These are phyloP conservation scores for Nicotiana tomentosiformis DNA, from an alignment of 257 asterid genomes.

Conservation along the genomic window DNA sequence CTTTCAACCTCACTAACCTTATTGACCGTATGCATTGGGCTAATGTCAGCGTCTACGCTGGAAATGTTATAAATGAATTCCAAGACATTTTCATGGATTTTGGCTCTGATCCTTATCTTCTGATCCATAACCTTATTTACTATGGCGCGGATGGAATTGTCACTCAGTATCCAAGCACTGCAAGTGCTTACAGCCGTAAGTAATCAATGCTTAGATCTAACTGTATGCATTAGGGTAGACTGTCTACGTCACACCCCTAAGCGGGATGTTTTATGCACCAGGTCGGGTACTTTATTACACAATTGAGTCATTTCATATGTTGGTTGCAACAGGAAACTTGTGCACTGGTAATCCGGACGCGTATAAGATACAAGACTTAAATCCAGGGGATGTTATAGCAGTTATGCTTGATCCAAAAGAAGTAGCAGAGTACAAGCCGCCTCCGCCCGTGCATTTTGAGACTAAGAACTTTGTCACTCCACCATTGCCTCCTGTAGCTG, in stretches of 20 bases:
- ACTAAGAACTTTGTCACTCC: slow-evolving; percentile 1
- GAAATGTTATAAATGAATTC: slow-evolving; percentile 63
- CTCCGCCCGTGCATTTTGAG: slow-evolving; percentile 2
- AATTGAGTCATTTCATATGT: neutral
- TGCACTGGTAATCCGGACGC: neutral
- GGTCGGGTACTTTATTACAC: too few species aligned
- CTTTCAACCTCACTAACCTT: slow-evolving; percentile 46
- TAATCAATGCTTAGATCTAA: neutral
- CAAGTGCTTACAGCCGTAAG: slow-evolving; percentile 58
- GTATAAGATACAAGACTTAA: neutral
- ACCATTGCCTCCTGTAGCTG: slow-evolving; percentile 4
- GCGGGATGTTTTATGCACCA: too few species aligned
- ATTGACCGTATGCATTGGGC: slow-evolving; percentile 63
- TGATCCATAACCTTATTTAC: slow-evolving; percentile 43
- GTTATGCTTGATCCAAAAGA: slow-evolving; percentile 5
- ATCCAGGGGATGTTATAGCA: slow-evolving; percentile 2
- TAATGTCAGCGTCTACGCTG: slow-evolving; percentile 67
- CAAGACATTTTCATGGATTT: slow-evolving; percentile 62
- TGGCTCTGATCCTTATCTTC: slow-evolving; percentile 70
- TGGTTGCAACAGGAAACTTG: slow-evolving; percentile 3
- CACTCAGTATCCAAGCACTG: slow-evolving; percentile 76
- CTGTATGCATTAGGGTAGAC: too few species aligned
- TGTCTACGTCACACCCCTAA: too few species aligned
- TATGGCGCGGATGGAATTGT: slow-evolving; percentile 54
- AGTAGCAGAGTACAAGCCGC: slow-evolving; percentile 10